Percentiles rank a stretch among this genome's conserved stretches.
Evolutionary conservation across 2,329 filamentous ascomycete species (phyloP).

Genomic region (Metarhizium humberi): DNA sequence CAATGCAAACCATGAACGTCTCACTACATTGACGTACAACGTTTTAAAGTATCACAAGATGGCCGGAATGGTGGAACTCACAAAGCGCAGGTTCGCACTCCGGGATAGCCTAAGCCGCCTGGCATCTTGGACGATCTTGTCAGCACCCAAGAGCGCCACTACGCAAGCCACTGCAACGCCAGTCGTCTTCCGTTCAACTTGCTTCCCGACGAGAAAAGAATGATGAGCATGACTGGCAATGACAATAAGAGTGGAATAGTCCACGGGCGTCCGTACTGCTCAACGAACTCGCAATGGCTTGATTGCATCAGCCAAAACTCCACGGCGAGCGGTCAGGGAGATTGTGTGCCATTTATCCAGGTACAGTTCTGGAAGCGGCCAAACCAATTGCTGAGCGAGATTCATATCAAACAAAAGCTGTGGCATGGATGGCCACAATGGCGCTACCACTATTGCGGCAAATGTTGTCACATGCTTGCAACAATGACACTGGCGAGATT

Average conservation of each 20-base stretch:
- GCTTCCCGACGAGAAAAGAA: background rate
- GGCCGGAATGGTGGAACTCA: background rate
- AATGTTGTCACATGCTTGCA: background rate
- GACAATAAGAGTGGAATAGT: no score
- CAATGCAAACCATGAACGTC: background rate
- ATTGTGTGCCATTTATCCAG: no score
- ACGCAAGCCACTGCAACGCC: background rate
- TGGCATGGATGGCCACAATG: background rate
- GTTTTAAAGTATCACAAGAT: background rate
- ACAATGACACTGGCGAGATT: no score
- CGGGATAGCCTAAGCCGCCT: background rate
- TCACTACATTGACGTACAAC: background rate
- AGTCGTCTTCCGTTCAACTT: background rate
- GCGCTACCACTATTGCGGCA: no score
- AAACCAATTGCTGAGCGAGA: no score
- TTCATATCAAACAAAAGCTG: no score
- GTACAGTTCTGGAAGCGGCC: background rate
- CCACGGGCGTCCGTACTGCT: no score
- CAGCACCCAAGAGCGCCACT: background rate
- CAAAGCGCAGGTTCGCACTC: background rate
- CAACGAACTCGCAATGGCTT: no score
- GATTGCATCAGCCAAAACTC: no score
- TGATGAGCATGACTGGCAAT: no score
- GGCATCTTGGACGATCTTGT: background rate
- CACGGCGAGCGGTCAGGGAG: no score